Base-by-base conservation (phyloP, 352 stramenopile genomes). In the Pythium rishiriense region DNA sequence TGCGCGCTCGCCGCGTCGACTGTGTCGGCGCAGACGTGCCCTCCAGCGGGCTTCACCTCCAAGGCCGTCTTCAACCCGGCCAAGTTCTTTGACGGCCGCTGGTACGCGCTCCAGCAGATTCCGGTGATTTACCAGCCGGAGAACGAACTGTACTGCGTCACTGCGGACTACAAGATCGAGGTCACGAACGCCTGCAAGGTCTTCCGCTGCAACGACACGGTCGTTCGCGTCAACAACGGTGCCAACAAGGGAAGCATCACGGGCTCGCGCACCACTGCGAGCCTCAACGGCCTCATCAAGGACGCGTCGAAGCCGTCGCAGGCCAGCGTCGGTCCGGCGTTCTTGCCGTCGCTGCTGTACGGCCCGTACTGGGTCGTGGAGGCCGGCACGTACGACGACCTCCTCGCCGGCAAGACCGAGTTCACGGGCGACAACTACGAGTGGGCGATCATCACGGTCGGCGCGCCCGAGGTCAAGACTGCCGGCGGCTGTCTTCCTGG, bases 331-430 rank as follows among this genome's bases (percentile, higher is more conserved):
- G 62, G 62, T n/a, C 62, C 62, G 17, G 11, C 3, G 9, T 63
- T 63, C 46, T 42, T 68, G 22, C 61, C 61, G 28, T 62, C 61
- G 24, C 29, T 62, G 22, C 26, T 62, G 39, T 68, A 68, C 52
- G 62, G 62, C 3, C 62, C 62, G 37, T 69, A 69, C 62, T 69
- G 62, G 62, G 46, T 69, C 5, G 42, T 69, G n/a, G 62, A 69
- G 37, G 62, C 62, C n/a, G 62, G 62, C 37, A 45, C 62, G 25
- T 69, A 59, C 47, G 52, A 68, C 19, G 61, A 68, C 15, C 21
- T 68, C 17, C 52, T 68, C 41, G 42, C 53, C 0, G 52, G 41
- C 35, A 53, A 58, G 12, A 63, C 43, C 1, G 19, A 48, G 17
- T 63, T 58, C 35, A 42, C 37, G 19, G 47, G 53, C 19, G 62